Conservation (phyloP, 2,329 filamentous ascomycete species). For the Exophiala sp. region DNA sequence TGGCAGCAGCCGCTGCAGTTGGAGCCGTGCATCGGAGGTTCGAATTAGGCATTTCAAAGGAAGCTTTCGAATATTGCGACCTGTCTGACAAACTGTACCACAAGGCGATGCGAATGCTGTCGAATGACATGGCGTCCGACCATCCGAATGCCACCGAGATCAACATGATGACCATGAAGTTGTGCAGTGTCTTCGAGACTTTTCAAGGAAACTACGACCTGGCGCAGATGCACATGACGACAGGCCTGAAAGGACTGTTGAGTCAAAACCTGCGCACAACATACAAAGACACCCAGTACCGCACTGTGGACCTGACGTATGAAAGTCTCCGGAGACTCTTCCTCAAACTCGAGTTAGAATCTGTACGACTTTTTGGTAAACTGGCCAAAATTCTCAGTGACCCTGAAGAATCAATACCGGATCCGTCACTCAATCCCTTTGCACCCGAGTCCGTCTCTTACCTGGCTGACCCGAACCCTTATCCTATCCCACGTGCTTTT, state of each 20-base stretch:
- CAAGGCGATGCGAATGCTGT: slow-evolving; percentile 17
- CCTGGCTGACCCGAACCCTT: slow-evolving; percentile 16
- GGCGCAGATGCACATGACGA: slow-evolving; percentile 21
- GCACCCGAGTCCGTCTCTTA: background rate
- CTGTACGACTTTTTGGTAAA: slow-evolving; percentile 20
- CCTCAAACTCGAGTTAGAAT: slow-evolving; percentile 22
- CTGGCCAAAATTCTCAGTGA: slow-evolving; percentile 21
- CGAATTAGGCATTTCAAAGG: slow-evolving; percentile 24
- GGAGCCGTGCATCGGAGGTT: slow-evolving; percentile 28
- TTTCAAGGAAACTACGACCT: slow-evolving; percentile 27
- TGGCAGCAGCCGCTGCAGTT: slow-evolving; percentile 23
- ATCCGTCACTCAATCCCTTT: slow-evolving; percentile 3
- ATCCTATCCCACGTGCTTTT: slow-evolving; percentile 22
- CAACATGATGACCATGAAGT: slow-evolving; percentile 25
- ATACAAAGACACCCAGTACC: slow-evolving; percentile 25
- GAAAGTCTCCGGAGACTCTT: slow-evolving; percentile 20
- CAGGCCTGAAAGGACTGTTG: slow-evolving; percentile 22
- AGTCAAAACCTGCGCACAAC: slow-evolving; percentile 20
- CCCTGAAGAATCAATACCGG: slow-evolving; percentile 7
- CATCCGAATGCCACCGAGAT: slow-evolving; percentile 21
- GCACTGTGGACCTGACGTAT: slow-evolving; percentile 19
- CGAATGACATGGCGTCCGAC: slow-evolving; percentile 15
- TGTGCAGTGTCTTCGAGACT: slow-evolving; percentile 26
- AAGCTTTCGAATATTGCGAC: slow-evolving; percentile 28
- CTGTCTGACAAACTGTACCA: slow-evolving; percentile 24